Conservation (phyloP, 139 green algal species). For the Monoraphidium neglectum region DNA sequence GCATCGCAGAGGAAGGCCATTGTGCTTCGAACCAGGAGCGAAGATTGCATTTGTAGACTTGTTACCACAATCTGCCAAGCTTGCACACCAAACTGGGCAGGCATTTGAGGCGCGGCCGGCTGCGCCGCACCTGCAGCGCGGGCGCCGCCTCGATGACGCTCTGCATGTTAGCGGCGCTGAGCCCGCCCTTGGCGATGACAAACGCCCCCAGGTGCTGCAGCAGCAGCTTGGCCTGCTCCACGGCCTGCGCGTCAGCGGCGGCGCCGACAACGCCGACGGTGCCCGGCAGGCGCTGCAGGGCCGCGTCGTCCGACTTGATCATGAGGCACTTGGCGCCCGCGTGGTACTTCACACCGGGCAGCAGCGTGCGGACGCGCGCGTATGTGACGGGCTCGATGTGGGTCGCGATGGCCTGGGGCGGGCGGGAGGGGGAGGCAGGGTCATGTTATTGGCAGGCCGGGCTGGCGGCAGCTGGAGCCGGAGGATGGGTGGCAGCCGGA, state of each 20-base stretch:
- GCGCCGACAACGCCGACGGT: slow-evolving; percentile 71
- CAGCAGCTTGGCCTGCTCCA: slow-evolving; percentile 74
- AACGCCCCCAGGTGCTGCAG: slow-evolving; percentile 70
- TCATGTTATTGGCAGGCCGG: no score
- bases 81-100: no score
- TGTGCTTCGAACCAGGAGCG: no score
- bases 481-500: no score
- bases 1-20: no score
- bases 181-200: slow-evolving; percentile 58
- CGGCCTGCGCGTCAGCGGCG: slow-evolving; percentile 51
- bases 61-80: no score
- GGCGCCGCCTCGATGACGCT: slow-evolving; percentile 23
- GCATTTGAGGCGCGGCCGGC: no score
- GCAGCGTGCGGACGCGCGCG: slow-evolving; percentile 31
- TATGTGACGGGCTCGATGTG: slow-evolving; percentile 52
- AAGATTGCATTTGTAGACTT: no score
- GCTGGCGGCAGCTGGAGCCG: no score
- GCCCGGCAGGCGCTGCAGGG: slow-evolving; percentile 58
- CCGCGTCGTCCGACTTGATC: slow-evolving; percentile 19
- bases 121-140: no score
- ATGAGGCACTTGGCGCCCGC: slow-evolving; percentile 37
- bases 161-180: slow-evolving; percentile 69
- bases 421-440: no score
- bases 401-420: slow-evolving; percentile 65
- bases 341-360: slow-evolving; percentile 59